phyloP scores from a whole-genome alignment of 2,329 filamentous ascomycete genomes.

The Arthrobotrys conoides region DNA sequence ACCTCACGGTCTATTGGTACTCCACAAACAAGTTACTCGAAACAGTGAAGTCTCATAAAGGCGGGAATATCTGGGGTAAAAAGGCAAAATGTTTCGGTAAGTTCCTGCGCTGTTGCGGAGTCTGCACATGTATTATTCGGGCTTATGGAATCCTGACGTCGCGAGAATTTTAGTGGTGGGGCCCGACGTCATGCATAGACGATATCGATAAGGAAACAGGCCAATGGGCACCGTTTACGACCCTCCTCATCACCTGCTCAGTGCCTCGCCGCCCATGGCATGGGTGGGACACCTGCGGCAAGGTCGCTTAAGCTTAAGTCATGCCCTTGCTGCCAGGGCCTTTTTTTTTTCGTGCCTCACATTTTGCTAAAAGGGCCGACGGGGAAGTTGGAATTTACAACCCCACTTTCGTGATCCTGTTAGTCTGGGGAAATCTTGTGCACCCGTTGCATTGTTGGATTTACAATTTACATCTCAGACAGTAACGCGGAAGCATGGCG shows the following conservation, averaged over 20 bases:
- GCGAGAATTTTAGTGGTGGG: conserved; percentile 49
- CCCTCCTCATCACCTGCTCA: conserved; percentile 31
- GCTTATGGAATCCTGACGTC: conserved; percentile 24
- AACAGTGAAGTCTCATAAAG: background rate
- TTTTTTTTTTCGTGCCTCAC: background rate
- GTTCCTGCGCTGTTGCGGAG: background rate
- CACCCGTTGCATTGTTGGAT: background rate
- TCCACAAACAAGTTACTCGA: background rate
- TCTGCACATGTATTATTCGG: background rate
- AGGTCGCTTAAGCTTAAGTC: conserved; percentile 59
- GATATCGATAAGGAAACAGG: conserved; percentile 48
- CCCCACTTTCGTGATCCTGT: conserved; percentile 16
- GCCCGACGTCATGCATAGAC: conserved; percentile 50
- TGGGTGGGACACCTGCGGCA: conserved; percentile 55
- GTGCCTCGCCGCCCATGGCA: conserved; percentile 5
- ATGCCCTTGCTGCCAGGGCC: conserved; percentile 32
- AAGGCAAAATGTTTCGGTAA: conserved; percentile 4
- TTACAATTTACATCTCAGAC: background rate
- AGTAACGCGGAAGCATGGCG: conserved; percentile 8
- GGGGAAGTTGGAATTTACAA: background rate
- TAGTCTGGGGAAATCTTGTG: conserved; percentile 18
- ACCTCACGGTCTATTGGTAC: background rate
- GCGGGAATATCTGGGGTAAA: conserved; percentile 1
- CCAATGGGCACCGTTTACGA: conserved; percentile 42
- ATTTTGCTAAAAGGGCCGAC: conserved; percentile 1